Conservation (phyloP, 345 rosid species). For the Cardamine resedifolia region DNA sequence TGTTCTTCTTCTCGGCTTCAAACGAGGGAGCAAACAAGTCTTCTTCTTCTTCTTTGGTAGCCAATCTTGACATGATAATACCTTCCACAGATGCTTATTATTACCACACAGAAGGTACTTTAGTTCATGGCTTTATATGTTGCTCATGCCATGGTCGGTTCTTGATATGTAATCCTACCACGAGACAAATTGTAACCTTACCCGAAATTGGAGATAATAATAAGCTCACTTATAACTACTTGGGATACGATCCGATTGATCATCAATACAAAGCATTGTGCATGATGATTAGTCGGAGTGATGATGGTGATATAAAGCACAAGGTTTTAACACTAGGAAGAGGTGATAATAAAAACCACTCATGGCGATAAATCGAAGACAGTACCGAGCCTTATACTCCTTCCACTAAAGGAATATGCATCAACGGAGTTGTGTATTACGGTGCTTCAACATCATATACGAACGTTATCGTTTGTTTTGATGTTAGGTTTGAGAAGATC, state of each 20-base stretch:
- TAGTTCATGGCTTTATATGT: too few species aligned
- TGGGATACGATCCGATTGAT: neutral
- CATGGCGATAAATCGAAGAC: neutral
- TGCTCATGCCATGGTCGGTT: too few species aligned
- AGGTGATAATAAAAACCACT: neutral
- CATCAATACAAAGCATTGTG: neutral
- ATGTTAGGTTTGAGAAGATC: slow-evolving; percentile 4
- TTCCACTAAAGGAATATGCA: neutral
- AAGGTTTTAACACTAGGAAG: neutral
- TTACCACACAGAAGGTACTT: too few species aligned
- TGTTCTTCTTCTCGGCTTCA: too few species aligned
- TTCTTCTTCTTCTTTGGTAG: too few species aligned
- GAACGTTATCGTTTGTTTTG: neutral
- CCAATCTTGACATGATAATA: too few species aligned
- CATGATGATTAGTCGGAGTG: neutral
- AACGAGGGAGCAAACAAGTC: too few species aligned
- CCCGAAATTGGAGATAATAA: neutral
- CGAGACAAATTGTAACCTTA: neutral
- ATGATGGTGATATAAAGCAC: neutral
- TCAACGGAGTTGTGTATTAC: slow-evolving; percentile 5
- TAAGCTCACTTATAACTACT: neutral
- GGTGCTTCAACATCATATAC: neutral
- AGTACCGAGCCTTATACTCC: neutral
- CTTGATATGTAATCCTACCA: neutral
- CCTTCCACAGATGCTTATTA: too few species aligned